Conservation (phyloP, 768 basidiomycete genomes). For the Psilocybe sp. region DNA sequence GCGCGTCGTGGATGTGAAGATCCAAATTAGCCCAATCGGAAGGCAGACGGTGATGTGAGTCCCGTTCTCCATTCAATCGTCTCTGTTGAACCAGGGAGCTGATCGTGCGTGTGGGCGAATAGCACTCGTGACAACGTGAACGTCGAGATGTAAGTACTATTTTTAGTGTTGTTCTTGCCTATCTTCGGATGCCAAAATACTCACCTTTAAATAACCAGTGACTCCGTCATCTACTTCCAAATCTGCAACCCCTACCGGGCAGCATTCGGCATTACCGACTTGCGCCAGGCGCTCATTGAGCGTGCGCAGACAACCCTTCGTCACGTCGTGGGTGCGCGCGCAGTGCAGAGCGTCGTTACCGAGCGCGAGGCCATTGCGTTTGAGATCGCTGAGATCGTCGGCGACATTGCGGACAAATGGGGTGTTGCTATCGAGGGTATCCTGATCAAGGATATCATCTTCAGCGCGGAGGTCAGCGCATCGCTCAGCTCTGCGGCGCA, state of each 20-base stretch:
- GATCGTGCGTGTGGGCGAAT: slow-evolving; percentile 7
- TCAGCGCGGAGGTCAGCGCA: slow-evolving; percentile 85
- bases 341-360: slow-evolving; percentile 94
- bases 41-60: slow-evolving; percentile 78
- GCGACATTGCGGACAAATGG: slow-evolving; percentile 92
- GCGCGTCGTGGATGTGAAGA: slow-evolving; percentile 89
- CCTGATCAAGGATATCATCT: slow-evolving; percentile 93
- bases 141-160: slow-evolving; percentile 72
- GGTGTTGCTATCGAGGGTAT: slow-evolving; percentile 96
- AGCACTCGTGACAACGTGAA: slow-evolving; percentile 94
- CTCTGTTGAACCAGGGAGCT: slow-evolving; percentile 1
- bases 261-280: slow-evolving; percentile 89
- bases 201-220: slow-evolving; percentile 39
- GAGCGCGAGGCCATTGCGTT: slow-evolving; percentile 96
- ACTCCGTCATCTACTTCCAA: slow-evolving; percentile 93
- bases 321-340: slow-evolving; percentile 94
- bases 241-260: slow-evolving; percentile 89
- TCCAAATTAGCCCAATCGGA: slow-evolving; percentile 88
- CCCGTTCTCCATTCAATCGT: slow-evolving; percentile 1
- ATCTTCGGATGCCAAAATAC: slow-evolving; percentile 1
- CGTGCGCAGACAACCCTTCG: slow-evolving; percentile 92
- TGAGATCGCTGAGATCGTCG: slow-evolving; percentile 96
- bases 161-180: slow-evolving; percentile 4
- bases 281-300: slow-evolving; percentile 81
- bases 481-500: slow-evolving; percentile 94